Base-by-base conservation (phyloP, 345 rosid genomes). In the Carallia brachiata region DNA sequence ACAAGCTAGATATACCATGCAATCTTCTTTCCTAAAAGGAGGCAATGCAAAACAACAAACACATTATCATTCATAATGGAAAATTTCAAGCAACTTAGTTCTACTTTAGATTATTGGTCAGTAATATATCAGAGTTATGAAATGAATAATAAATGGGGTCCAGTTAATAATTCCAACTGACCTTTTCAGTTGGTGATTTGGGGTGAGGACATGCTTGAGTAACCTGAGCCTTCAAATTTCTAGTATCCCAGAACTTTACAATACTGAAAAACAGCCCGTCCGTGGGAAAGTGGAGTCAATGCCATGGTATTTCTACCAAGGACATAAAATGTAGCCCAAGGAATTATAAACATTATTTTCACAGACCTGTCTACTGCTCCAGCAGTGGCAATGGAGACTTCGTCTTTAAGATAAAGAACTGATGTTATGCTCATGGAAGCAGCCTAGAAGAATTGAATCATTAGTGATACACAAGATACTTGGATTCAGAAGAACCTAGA, bases 391-490 rank as follows among this genome's bases (percentile, higher is more conserved):
- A 92, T 77, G 68, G 96, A 89, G 61, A 85, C 65, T 71, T 80
- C 96, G 67, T 95, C 99, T 71, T 85, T 88, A 71, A 95, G 90
- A 83, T 80, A 89, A 74, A 95, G 93, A 65, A 90, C 93, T 47
- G 97, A 90, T 19, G 98, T 95, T 71, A 92, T 89, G 83, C 99
- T 95, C 69, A 85, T 85, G 23, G 96, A 84, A 75, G 92, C 92
- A 69, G 89, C 88, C 97, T 90, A 87, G 64, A 77, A 73, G 59
- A 66, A 27, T 1, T 63, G 63, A 69, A 32, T 19, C 17, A 61
- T 81, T 56, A 85, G 73, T 67, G 55, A 52, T 2, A 32, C 13
- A 57, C 61, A 40, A 55, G 57, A 37, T 27, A 58, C 7, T 6
- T 12, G 53, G 47, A 64, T 27, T 34, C 53, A 36, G 52, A 53